phyloP scores from a whole-genome alignment of 345 rosid species.

The Populus simonii region DNA sequence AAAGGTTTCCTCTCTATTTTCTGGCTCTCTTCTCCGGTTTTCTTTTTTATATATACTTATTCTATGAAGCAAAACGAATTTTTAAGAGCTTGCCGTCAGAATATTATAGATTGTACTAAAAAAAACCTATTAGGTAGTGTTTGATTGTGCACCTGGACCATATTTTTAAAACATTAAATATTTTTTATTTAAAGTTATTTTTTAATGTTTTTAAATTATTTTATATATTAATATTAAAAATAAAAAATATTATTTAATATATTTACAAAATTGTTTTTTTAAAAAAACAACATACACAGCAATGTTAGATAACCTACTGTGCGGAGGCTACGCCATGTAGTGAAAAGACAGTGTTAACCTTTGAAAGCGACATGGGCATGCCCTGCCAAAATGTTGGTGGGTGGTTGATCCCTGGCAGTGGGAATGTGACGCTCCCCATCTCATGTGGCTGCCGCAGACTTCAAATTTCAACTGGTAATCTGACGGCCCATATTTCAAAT shows the following conservation, averaged over 20 bases:
- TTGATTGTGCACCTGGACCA: too few species aligned
- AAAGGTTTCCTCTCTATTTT: rapidly evolving
- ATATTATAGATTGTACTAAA: neutral
- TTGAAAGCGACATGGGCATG: neutral
- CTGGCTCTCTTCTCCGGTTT: too few species aligned
- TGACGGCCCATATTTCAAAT: neutral
- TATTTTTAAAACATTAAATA: too few species aligned
- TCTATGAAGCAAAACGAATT: neutral
- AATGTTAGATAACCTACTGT: too few species aligned
- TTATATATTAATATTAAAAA: too few species aligned
- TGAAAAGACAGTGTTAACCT: neutral
- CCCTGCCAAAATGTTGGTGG: neutral
- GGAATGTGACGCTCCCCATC: neutral
- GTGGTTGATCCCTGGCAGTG: neutral
- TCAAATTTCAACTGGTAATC: neutral
- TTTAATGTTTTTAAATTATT: too few species aligned
- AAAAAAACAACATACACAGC: too few species aligned
- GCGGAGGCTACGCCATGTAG: too few species aligned
- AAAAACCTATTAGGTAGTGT: neutral
- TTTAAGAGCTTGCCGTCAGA: neutral
- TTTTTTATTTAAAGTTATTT: too few species aligned
- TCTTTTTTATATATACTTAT: too few species aligned
- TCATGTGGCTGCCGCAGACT: neutral
- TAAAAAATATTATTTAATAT: too few species aligned
- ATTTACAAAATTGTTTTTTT: too few species aligned